Percentiles rank a stretch among this genome's conserved stretches.
These are phyloP conservation scores for Cryoendolithus antarcticus DNA, from an alignment of 2,329 filamentous ascomycete genomes.

Conservation along the genomic window DNA sequence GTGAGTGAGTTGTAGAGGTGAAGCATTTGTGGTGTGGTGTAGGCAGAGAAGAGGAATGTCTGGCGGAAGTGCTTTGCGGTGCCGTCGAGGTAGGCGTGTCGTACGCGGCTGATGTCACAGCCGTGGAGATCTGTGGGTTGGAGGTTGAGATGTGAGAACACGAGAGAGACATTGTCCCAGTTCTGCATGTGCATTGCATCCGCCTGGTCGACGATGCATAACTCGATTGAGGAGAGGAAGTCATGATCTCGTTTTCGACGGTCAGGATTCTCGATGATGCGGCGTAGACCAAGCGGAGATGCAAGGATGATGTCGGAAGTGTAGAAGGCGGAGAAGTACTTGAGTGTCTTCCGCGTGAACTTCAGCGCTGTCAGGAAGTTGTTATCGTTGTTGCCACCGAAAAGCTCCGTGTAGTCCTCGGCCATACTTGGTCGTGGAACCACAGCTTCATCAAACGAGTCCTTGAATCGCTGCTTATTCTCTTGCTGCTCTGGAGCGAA, in stretches of 20 bases:
- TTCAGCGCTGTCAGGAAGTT: conserved; percentile 95
- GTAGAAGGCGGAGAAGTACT: conserved; percentile 92
- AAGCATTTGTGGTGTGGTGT: conserved; percentile 79
- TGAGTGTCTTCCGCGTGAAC: conserved; percentile 90
- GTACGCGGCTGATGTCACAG: conserved; percentile 84
- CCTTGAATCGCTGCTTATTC: conserved; percentile 84
- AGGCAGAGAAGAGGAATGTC: conserved; percentile 68
- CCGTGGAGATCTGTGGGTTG: conserved; percentile 73
- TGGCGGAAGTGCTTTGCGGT: conserved; percentile 72
- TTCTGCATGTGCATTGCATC: conserved; percentile 96
- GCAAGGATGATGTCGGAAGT: conserved; percentile 90
- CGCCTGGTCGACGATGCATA: conserved; percentile 81
- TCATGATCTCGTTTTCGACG: conserved; percentile 66
- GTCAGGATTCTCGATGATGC: conserved; percentile 73
- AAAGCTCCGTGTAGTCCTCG: conserved; percentile 77
- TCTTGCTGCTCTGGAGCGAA: conserved; percentile 83
- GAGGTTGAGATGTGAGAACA: conserved; percentile 82
- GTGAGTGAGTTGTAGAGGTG: conserved; percentile 63
- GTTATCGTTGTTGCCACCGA: conserved; percentile 91
- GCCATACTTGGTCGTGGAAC: conserved; percentile 49
- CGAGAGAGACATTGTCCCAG: conserved; percentile 89
- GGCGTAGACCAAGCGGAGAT: conserved; percentile 77
- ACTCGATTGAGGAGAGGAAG: conserved; percentile 85
- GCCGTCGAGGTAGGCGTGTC: conserved; percentile 85
- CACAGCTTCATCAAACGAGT: conserved; percentile 59